These are phyloP conservation scores for Ramaria sp. DNA, from an alignment of 768 basidiomycete species.

Conservation along the genomic window DNA sequence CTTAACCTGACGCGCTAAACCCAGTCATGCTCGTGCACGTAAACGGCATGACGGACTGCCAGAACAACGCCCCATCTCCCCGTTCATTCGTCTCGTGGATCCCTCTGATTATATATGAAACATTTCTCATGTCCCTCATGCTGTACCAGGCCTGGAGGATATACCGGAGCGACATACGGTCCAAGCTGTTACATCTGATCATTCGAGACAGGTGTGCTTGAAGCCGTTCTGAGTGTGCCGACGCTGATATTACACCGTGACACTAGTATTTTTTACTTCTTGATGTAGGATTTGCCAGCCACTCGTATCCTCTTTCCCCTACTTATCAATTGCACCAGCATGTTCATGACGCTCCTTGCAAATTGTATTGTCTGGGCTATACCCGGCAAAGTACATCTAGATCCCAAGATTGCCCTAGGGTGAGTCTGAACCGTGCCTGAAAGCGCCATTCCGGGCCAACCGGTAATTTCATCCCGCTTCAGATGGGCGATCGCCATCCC, in stretches of 20 bases:
- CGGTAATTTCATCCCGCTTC: not conserved
- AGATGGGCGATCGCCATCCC: constrained; percentile 39
- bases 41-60: too few relatives aligned
- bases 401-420: not conserved
- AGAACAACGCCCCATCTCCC: too few relatives aligned
- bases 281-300: not conserved
- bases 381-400: not conserved
- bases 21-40: too few relatives aligned
- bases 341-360: not conserved
- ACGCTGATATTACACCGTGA: not conserved
- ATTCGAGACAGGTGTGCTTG: not conserved
- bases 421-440: not conserved
- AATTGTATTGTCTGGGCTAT: not conserved
- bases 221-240: not conserved
- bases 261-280: not conserved
- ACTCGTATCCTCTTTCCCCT: not conserved
- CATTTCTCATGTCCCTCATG: constrained; percentile 39
- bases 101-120: constrained; percentile 45
- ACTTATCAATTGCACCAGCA: not conserved
- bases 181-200: not conserved
- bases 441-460: not conserved
- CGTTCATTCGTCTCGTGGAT: constrained; percentile 43
- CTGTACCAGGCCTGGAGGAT: too few relatives aligned
- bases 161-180: not conserved
- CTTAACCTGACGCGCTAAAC: too few relatives aligned